These are phyloP conservation scores for Epichloe gansuensis DNA, from an alignment of 2,329 filamentous ascomycete genomes.

Conservation along the genomic window DNA sequence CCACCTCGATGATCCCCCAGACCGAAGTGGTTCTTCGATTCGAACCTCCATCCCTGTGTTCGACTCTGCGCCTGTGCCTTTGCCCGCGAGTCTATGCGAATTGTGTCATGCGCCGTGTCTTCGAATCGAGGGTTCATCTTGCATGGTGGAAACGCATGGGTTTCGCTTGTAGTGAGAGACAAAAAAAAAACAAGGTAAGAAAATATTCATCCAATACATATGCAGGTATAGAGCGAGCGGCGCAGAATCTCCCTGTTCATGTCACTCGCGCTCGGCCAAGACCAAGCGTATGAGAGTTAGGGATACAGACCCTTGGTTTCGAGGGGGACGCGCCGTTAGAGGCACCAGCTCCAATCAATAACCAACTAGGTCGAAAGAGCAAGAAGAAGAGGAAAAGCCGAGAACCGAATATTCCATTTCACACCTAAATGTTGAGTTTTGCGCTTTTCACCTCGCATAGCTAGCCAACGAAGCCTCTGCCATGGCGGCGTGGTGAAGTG, in stretches of 20 bases:
- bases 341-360: too few relatives aligned
- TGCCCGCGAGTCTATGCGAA: background rate
- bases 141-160: background rate
- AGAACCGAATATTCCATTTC: background rate
- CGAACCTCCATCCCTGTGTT: background rate
- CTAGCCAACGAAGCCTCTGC: too few relatives aligned
- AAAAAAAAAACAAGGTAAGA: background rate
- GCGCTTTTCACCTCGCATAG: background rate
- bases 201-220: background rate
- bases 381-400: background rate
- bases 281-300: too few relatives aligned
- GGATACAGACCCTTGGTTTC: too few relatives aligned
- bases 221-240: too few relatives aligned
- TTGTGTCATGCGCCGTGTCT: background rate
- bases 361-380: too few relatives aligned
- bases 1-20: constrained; percentile 56
- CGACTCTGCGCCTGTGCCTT: background rate
- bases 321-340: too few relatives aligned
- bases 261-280: too few relatives aligned
- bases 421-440: background rate
- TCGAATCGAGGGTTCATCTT: background rate
- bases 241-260: too few relatives aligned
- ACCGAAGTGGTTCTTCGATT: constrained; percentile 13
- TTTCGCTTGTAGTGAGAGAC: background rate
- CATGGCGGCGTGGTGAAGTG: too few relatives aligned